Evolutionary conservation across 129 eudicot species (phyloP).

Genomic region (Chrysanthemum lavandulifolium): DNA sequence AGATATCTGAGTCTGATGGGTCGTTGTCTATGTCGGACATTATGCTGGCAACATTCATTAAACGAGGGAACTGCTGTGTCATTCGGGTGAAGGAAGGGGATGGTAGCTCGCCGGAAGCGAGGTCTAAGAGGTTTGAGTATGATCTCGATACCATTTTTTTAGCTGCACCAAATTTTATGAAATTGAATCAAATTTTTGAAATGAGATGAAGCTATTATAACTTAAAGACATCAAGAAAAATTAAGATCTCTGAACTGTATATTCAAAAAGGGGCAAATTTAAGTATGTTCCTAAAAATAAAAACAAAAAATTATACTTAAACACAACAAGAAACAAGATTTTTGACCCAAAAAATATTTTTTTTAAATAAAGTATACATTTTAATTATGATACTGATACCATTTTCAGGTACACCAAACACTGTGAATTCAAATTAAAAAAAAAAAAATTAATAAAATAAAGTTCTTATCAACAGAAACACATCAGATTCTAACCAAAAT

Average conservation of each 20-base stretch:
- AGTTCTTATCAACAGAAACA: background rate
- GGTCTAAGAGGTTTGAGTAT: conserved; percentile 75
- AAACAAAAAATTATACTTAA: background rate
- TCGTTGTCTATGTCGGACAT: conserved; percentile 79
- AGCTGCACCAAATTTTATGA: conserved; percentile 16
- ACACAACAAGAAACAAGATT: background rate
- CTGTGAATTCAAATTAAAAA: conserved; percentile 11
- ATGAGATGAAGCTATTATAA: too few relatives aligned
- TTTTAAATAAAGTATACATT: too few relatives aligned
- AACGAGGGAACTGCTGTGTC: conserved; percentile 67
- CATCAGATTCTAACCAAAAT: background rate
- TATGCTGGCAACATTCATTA: conserved; percentile 82
- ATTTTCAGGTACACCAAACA: conserved; percentile 17
- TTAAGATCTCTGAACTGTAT: too few relatives aligned
- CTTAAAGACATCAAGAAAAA: too few relatives aligned
- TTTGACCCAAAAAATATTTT: background rate
- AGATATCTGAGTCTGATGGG: conserved; percentile 55
- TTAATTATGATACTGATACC: too few relatives aligned
- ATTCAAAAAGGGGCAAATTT: too few relatives aligned
- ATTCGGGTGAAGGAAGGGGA: conserved; percentile 64
- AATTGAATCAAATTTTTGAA: background rate
- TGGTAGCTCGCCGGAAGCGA: conserved; percentile 72
- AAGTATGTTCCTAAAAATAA: too few relatives aligned
- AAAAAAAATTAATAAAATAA: background rate
- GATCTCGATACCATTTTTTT: conserved; percentile 78